Conservation (phyloP, 2,329 filamentous ascomycete genomes). For the Cordyceps fumosorosea region DNA sequence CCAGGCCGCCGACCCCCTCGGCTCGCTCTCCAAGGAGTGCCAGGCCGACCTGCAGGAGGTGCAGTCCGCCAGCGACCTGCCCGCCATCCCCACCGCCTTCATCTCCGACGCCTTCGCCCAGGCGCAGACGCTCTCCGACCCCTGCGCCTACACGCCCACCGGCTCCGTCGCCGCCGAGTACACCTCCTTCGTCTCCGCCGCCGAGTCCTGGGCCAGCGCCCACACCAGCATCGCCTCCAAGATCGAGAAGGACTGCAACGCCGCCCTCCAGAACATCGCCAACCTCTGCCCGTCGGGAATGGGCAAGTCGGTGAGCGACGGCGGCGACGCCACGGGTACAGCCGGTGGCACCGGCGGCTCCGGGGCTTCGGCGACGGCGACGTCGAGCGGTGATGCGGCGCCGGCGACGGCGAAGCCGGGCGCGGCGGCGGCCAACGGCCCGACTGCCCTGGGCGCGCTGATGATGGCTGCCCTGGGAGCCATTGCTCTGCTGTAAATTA, state of each 20-base stretch:
- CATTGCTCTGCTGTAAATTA: neutral
- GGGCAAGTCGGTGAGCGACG: neutral
- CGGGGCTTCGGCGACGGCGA: neutral
- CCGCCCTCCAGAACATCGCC: slow-evolving; percentile 7
- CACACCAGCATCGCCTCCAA: slow-evolving; percentile 23
- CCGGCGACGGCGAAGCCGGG: neutral
- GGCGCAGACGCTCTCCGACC: slow-evolving; percentile 21
- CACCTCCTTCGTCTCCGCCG: slow-evolving; percentile 25
- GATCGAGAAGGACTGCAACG: slow-evolving; percentile 23
- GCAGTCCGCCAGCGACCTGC: slow-evolving; percentile 19
- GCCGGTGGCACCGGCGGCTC: no score
- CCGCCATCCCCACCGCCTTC: slow-evolving; percentile 26
- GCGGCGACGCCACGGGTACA: neutral
- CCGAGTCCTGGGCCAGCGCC: slow-evolving; percentile 25
- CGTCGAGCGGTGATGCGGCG: neutral
- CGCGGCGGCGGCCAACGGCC: neutral
- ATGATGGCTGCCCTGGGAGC: neutral
- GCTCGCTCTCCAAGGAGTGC: slow-evolving; percentile 18
- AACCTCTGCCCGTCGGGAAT: neutral
- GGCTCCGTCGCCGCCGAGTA: slow-evolving; percentile 25
- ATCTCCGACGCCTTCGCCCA: slow-evolving; percentile 16
- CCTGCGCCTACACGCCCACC: slow-evolving; percentile 27
- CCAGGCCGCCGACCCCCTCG: slow-evolving; percentile 16
- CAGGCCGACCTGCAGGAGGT: slow-evolving; percentile 19
- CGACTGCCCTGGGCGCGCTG: neutral